Percentiles rank a stretch among this genome's conserved stretches.
Conservation (phyloP, 2,329 filamentous ascomycete species). For the Beauveria sp. region DNA sequence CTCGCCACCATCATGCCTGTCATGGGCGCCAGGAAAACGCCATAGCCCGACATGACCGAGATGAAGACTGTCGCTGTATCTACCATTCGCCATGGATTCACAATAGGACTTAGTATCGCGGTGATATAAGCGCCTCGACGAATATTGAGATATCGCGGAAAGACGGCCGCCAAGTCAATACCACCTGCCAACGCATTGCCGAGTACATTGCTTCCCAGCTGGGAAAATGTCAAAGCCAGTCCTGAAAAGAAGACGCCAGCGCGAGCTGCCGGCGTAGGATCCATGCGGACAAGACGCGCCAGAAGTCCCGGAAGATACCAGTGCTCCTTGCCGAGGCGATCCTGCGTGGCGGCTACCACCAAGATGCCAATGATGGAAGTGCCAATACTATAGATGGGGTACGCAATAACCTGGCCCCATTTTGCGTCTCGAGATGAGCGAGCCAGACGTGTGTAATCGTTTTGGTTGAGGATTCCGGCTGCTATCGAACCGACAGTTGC, state of each 20-base stretch:
- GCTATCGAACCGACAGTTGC: constrained; percentile 31
- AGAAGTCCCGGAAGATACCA: constrained; percentile 32
- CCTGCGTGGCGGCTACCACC: constrained; percentile 31
- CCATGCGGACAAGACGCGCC: constrained; percentile 22
- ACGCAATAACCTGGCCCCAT: constrained; percentile 26
- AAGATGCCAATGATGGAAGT: constrained; percentile 32
- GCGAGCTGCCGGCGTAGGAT: constrained; percentile 25
- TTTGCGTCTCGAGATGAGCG: constrained; percentile 24
- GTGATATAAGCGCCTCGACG: constrained; percentile 30
- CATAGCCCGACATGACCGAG: constrained; percentile 28
- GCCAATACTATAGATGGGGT: constrained; percentile 28
- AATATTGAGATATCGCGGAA: constrained; percentile 31
- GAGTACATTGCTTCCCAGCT: constrained; percentile 30
- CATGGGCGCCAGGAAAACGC: constrained; percentile 31
- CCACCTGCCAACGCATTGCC: constrained; percentile 31
- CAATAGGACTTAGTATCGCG: constrained; percentile 26
- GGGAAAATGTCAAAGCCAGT: constrained; percentile 26
- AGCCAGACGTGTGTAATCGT: constrained; percentile 30
- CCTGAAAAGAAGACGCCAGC: constrained; percentile 32
- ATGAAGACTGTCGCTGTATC: constrained; percentile 29
- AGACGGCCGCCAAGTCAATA: constrained; percentile 30
- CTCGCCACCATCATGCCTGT: constrained; percentile 31
- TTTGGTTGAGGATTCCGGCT: constrained; percentile 31
- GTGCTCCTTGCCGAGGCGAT: constrained; percentile 26
- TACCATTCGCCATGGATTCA: constrained; percentile 32